phyloP scores from a whole-genome alignment of 164 flowering plant species.

The Magnolia changhungtana region DNA sequence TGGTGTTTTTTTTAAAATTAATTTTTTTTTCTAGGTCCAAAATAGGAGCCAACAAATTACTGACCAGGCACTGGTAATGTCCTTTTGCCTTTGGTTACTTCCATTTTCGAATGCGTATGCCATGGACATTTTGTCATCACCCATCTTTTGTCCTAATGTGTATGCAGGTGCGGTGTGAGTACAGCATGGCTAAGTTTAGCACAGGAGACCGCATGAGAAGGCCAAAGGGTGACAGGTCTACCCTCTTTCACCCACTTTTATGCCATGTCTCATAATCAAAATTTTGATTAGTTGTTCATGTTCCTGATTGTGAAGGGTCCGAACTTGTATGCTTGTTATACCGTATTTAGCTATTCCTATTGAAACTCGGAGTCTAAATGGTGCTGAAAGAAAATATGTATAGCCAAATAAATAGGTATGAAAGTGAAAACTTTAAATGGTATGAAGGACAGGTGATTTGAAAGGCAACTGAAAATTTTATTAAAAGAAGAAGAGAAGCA shows the following conservation, averaged over 20 bases:
- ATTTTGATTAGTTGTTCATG: neutral
- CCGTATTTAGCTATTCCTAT: neutral
- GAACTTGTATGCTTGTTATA: neutral
- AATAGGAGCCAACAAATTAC: conserved; percentile 69
- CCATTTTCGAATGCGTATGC: neutral
- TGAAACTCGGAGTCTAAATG: neutral
- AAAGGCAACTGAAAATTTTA: no score
- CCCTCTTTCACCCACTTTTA: neutral
- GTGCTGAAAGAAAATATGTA: neutral
- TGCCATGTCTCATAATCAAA: neutral
- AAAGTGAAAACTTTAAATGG: no score
- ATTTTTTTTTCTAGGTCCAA: conserved; percentile 57
- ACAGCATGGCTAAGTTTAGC: conserved; percentile 97
- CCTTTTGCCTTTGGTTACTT: neutral
- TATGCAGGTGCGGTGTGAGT: conserved; percentile 86
- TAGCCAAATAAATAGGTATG: no score
- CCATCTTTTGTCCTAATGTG: conserved; percentile 1
- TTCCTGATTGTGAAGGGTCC: neutral
- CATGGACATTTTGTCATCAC: neutral
- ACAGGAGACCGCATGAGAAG: conserved; percentile 90
- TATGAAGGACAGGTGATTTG: no score
- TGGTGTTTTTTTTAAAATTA: neutral
- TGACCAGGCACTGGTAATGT: conserved; percentile 80
- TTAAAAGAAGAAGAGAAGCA: no score
- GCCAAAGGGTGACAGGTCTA: conserved; percentile 91